Evolutionary conservation across 257 asterid genomes (phyloP).

Genomic region (Buddleja alternifolia): DNA sequence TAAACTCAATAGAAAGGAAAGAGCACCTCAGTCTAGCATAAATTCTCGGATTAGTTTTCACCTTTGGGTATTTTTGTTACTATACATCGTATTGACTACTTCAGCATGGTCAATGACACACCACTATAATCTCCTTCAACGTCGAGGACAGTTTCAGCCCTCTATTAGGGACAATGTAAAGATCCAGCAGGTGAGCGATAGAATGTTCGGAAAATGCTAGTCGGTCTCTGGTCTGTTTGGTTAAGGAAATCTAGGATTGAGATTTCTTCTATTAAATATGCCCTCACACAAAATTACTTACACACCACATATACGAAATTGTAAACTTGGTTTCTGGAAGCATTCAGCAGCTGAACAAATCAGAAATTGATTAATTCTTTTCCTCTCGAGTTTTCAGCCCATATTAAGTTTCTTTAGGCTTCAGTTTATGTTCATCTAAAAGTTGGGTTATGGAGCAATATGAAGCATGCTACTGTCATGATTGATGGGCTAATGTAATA

Average conservation of each 20-base stretch:
- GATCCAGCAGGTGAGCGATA: background rate
- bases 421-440: constrained; percentile 8
- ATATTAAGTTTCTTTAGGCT: background rate
- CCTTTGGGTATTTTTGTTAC: background rate
- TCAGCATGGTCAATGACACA: constrained; percentile 8
- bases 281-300: background rate
- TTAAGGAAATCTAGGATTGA: background rate
- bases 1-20: constrained; percentile 1
- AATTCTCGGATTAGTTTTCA: constrained; percentile 17
- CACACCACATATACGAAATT: background rate
- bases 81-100: constrained; percentile 12
- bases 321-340: constrained; percentile 2
- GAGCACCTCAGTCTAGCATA: background rate
- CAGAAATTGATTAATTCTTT: no score
- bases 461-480: constrained; percentile 12
- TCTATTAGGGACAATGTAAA: background rate
- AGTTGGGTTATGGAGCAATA: constrained; percentile 3
- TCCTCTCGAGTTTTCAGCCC: no score
- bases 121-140: constrained; percentile 3
- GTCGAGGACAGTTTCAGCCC: background rate
- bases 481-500: constrained; percentile 20
- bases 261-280: constrained; percentile 13
- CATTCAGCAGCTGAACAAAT: no score
- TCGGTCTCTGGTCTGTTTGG: constrained; percentile 12
- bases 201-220: constrained; percentile 12